Evolutionary conservation across 2,329 filamentous ascomycete species (phyloP).

Genomic region (Alternaria longipes): DNA sequence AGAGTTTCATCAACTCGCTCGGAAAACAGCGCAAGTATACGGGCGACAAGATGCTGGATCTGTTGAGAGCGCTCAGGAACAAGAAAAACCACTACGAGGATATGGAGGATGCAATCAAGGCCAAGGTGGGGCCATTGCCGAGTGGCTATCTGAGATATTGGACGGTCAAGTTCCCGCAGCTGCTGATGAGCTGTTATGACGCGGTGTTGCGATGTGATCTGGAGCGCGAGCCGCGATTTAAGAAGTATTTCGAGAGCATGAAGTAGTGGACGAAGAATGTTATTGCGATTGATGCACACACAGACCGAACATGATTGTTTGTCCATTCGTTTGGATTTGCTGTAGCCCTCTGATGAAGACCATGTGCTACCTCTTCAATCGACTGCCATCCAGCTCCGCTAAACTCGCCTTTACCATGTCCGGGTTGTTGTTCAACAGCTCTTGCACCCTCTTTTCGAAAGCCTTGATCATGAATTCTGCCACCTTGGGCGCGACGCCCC

Average conservation of each 20-base stretch:
- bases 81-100: slow-evolving; percentile 99
- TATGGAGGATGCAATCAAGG: slow-evolving; percentile 82
- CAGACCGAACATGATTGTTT: not conserved
- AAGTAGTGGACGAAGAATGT: slow-evolving; percentile 4
- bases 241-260: slow-evolving; percentile 18
- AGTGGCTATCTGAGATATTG: slow-evolving; percentile 87
- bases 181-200: slow-evolving; percentile 81
- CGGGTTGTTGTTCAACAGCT: slow-evolving; percentile 54
- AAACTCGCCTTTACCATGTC: slow-evolving; percentile 33
- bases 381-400: slow-evolving; percentile 41
- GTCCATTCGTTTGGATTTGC: not conserved
- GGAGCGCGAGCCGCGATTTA: slow-evolving; percentile 15
- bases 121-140: slow-evolving; percentile 75
- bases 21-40: slow-evolving; percentile 97
- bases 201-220: slow-evolving; percentile 18
- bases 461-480: slow-evolving; percentile 90
- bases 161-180: slow-evolving; percentile 78
- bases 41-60: slow-evolving; percentile 80
- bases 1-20: slow-evolving; percentile 85
- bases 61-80: slow-evolving; percentile 88
- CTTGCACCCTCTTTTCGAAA: slow-evolving; percentile 82
- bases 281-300: not conserved
- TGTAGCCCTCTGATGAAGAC: not conserved
- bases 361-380: slow-evolving; percentile 22
- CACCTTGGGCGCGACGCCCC: slow-evolving; percentile 82